A percentile compares a stretch with the other conserved stretches of the same genome.
phyloP scores from a whole-genome alignment of 441 rosid species.

The Omphalea diandra region DNA sequence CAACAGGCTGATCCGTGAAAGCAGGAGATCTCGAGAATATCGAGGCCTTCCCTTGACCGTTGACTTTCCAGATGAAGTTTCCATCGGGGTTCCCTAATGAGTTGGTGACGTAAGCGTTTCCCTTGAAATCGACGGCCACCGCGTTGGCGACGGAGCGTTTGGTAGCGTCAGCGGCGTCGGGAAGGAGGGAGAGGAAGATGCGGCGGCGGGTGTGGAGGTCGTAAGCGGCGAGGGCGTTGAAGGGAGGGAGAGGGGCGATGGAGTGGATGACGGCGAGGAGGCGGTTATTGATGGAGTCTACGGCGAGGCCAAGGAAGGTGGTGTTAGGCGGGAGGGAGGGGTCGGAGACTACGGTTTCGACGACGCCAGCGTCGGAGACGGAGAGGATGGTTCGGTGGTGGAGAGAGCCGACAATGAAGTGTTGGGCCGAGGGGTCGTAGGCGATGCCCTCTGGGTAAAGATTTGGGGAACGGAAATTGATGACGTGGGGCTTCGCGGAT shows the following conservation, averaged over 20 bases:
- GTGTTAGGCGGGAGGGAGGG: conserved; percentile 53
- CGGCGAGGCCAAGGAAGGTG: conserved; percentile 52
- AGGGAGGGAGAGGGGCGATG: conserved; percentile 50
- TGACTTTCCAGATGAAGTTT: conserved; percentile 80
- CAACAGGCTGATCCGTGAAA: conserved; percentile 45
- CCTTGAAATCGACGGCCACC: conserved; percentile 69
- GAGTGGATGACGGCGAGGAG: conserved; percentile 62
- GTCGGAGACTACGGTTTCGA: conserved; percentile 55
- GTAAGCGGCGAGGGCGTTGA: conserved; percentile 82
- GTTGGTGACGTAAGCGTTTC: conserved; percentile 83
- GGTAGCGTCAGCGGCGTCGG: conserved; percentile 22
- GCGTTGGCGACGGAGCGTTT: conserved; percentile 55
- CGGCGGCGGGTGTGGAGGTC: conserved; percentile 56
- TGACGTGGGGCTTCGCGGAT: conserved; percentile 48
- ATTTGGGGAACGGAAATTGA: conserved; percentile 60
- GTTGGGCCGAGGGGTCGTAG: conserved; percentile 68
- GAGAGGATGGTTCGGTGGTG: conserved; percentile 55
- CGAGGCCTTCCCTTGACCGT: conserved; percentile 52
- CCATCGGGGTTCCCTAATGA: conserved; percentile 36
- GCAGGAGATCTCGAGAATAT: conserved; percentile 59
- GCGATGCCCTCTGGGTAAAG: conserved; percentile 76
- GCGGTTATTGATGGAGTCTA: conserved; percentile 57
- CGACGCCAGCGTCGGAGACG: conserved; percentile 82
- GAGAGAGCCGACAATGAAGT: conserved; percentile 79
- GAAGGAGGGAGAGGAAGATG: conserved; percentile 62